Base-by-base conservation (phyloP, 352 stramenopile genomes). In the Phytophthora uliginosa region DNA sequence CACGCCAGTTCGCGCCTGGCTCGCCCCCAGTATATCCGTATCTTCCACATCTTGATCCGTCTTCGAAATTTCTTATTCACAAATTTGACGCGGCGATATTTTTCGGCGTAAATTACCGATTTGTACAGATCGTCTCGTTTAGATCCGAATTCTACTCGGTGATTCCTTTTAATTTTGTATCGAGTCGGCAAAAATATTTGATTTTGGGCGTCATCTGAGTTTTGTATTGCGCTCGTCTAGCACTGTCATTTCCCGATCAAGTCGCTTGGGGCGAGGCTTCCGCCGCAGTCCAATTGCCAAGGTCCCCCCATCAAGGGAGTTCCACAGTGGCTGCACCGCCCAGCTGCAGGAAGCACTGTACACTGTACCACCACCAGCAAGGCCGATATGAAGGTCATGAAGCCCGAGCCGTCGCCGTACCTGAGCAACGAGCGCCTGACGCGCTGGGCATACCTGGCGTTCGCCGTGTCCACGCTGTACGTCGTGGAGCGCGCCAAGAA, bases 371-470 rank as follows among this genome's bases (percentile, higher is more conserved):
- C 47, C 31, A 56, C 51, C 22, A 64, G 15, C 13, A 42, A 34
- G 20, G 24, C 13, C 33, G n/a, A 68, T 9, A 84, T 84, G 74
- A 80, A 78, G 59, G 45, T 78, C 58, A 24, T 81, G 40, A 60
- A 69, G 26, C 74, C 67, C 17, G 22, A 54, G 36, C 51, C 51
- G 12, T 63, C 47, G 52, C 57, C 48, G 10, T 83, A 78, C 51
- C 18, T 82, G 52, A 72, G 58, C 63, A 66, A 31, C 36, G 75
- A 79, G 47, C 75, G 78, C 12, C 68, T 83, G 45, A 77, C 72
- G 56, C 78, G 78, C 59, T 85, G 78, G 78, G 54, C 72, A 33
- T 86, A 86, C 62, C 53, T 83, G 66, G 73, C 63, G 13, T 86
- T 86, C 48, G 57, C 70, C n/a, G 63, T 82, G 17, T 69, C 71